Evolutionary conservation across 2,329 filamentous ascomycete species (phyloP), one percentile per base, ranked within the genome.

Genomic region (Furcasterigmium sp.): DNA sequence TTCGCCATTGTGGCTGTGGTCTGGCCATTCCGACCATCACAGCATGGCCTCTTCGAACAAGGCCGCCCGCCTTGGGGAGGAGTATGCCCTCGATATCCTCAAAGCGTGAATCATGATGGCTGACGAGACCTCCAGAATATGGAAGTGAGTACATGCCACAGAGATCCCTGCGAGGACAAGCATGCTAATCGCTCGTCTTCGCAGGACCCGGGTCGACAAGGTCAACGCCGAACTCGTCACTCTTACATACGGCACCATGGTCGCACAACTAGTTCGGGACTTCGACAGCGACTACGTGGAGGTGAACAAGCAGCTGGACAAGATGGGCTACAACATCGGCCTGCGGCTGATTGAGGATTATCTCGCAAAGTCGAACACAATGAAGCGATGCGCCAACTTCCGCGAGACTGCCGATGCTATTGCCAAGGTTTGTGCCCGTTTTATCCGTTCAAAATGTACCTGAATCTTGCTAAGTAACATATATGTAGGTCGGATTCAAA

Each of bases 281-380:
- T 95, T 91, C 62, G 90, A 96, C 56, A 84, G 81, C 56, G 89
- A 97, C 68, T 98, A 98, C 62, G 74, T 80, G 41, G 90, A 97
- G 63, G 91, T 98, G 61, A 98, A 98, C 70, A 90, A 91, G 64
- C 93, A 98, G 64, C 78, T 98, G 36, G 93, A 98, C 62, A 94
- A 91, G 69, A 98, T 98, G 93, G 93, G 93, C 43, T 96, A 97
- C 70, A 97, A 97, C 59, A 98, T 98, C 51, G 93, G 93, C 21
- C 75, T 97, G 59, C 87, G 93, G 29, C 70, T 98, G 52, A 96
- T 98, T 54, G 93, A 98, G 57, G 93, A 98, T 67, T 98, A 96
- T 59, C 81, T 98, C 15, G 93, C 93, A 56, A 97, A 96, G 65
- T 93, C 90, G 5, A 91, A 89, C 55, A 89, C 87, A 3, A 84